A percentile compares a stretch with the other conserved stretches of the same genome.
These are phyloP conservation scores for Leucoagaricus sp. DNA, from an alignment of 1,284 basidiomycete genomes.

Conservation along the genomic window DNA sequence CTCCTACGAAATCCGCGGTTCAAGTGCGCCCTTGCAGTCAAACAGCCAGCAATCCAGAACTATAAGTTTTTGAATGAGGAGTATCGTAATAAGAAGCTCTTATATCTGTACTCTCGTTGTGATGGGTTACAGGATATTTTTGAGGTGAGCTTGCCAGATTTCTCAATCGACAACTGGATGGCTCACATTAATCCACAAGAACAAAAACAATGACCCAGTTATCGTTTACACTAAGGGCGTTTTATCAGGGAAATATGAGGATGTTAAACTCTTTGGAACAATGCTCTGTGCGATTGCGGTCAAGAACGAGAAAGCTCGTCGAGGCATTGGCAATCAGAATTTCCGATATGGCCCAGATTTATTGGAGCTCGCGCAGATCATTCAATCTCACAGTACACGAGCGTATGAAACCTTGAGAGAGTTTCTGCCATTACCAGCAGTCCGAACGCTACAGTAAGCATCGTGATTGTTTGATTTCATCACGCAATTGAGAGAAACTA, in stretches of 20 bases:
- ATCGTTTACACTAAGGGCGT: constrained; percentile 26
- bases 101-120: constrained; percentile 16
- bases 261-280: constrained; percentile 26
- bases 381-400: constrained; percentile 27
- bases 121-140: constrained; percentile 20
- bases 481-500: too few species aligned
- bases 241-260: constrained; percentile 27
- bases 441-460: neutral
- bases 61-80: constrained; percentile 19
- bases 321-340: constrained; percentile 37
- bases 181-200: neutral
- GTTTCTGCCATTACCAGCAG: constrained; percentile 23
- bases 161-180: neutral
- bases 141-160: too few species aligned
- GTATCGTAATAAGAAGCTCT: constrained; percentile 13
- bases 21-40: constrained; percentile 15
- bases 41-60: constrained; percentile 16
- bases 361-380: constrained; percentile 27
- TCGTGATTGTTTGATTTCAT: too few species aligned
- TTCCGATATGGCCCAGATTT: constrained; percentile 33
- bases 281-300: constrained; percentile 32
- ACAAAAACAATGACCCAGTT: constrained; percentile 10
- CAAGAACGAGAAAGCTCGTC: constrained; percentile 25
- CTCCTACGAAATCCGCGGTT: constrained; percentile 6
- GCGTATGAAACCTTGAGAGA: constrained; percentile 26